Conservation (phyloP, 768 basidiomycete genomes). For the Mycena latifolia region DNA sequence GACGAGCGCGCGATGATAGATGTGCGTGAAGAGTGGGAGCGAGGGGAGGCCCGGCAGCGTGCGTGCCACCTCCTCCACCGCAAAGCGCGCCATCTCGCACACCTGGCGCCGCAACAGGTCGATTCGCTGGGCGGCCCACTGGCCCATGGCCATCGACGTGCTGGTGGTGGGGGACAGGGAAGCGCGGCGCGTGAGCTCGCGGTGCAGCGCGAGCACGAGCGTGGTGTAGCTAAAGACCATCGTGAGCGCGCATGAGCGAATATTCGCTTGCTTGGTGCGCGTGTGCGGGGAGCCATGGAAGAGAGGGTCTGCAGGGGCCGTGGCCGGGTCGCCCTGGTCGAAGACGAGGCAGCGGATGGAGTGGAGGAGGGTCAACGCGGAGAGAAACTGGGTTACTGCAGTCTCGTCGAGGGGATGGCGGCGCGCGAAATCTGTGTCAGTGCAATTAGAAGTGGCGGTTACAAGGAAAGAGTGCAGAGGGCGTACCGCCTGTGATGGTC, state of each 20-base stretch:
- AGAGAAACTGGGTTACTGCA: conserved; percentile 1
- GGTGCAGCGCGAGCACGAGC: too few species aligned
- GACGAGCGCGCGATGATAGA: background rate
- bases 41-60: conserved; percentile 3
- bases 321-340: background rate
- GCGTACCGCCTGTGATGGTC: conserved; percentile 19
- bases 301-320: background rate
- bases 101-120: conserved; percentile 10
- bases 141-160: background rate
- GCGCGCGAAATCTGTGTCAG: conserved; percentile 16
- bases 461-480: background rate
- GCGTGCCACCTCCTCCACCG: conserved; percentile 11
- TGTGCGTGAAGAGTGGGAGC: conserved; percentile 8
- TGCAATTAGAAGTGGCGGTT: background rate
- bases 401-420: conserved; percentile 18
- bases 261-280: background rate
- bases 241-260: conserved; percentile 2
- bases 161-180: background rate
- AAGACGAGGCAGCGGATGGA: conserved; percentile 2
- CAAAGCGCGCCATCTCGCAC: background rate
- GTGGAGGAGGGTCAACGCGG: conserved; percentile 1
- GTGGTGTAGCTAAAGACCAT: conserved; percentile 8
- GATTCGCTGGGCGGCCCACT: conserved; percentile 9
- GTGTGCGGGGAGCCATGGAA: background rate
- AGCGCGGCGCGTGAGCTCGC: conserved; percentile 9